Evolutionary conservation across 768 basidiomycete species (phyloP).

Genomic region (Erythrobasidium yunnanense): DNA sequence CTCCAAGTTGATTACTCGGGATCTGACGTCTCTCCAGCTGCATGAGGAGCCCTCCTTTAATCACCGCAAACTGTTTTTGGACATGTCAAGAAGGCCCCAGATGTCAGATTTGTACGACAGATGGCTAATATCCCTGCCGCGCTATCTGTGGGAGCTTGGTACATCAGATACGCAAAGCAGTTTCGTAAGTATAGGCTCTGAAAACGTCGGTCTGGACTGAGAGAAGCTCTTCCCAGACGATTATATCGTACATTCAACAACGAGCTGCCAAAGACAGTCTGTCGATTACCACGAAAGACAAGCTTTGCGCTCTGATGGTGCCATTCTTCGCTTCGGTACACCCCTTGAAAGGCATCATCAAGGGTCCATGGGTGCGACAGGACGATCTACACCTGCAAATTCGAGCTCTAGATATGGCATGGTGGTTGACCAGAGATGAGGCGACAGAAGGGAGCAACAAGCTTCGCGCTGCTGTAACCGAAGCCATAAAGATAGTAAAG

Average conservation of each 20-base stretch:
- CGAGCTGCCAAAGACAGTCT: not conserved
- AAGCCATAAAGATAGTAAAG: not conserved
- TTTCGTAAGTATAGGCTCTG: too few species aligned
- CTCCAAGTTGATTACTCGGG: not conserved
- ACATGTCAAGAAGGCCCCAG: too few species aligned
- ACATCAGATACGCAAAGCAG: not conserved
- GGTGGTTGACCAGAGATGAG: not conserved
- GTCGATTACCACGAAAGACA: not conserved
- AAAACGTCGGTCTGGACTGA: too few species aligned
- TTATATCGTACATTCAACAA: not conserved
- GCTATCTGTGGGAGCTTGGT: constrained; percentile 15
- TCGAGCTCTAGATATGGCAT: not conserved
- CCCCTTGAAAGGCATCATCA: not conserved
- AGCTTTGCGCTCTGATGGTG: not conserved
- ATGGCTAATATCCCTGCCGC: not conserved
- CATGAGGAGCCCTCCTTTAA: too few species aligned
- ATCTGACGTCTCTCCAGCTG: not conserved
- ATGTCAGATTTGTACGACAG: not conserved
- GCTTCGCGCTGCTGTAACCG: not conserved
- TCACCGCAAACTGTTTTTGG: too few species aligned
- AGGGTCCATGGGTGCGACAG: not conserved
- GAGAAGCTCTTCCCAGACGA: not conserved
- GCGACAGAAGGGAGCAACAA: not conserved
- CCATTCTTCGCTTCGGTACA: constrained; percentile 14
- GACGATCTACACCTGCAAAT: not conserved